phyloP scores from a whole-genome alignment of 441 rosid genomes.

The Populus hybrid region DNA sequence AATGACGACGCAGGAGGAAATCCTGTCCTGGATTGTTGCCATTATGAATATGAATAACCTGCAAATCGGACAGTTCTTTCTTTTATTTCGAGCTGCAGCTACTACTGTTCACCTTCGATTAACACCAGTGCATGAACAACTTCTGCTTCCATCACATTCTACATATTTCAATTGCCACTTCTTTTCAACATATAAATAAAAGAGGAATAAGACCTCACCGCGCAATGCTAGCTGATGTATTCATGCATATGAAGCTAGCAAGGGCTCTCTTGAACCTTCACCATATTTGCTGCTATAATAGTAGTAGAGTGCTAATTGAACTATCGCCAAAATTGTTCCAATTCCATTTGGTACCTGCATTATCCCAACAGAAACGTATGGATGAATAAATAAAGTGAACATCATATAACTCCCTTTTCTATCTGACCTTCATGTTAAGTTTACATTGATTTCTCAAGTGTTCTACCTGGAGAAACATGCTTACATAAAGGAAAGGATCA shows the following conservation, averaged over 20 bases:
- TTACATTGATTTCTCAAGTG: not conserved
- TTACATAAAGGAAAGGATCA: slow-evolving; percentile 53
- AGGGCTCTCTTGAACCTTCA: slow-evolving; percentile 29
- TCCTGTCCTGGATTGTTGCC: too few species aligned
- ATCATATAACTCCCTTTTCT: not conserved
- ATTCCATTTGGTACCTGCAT: slow-evolving; percentile 60
- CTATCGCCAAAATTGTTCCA: slow-evolving; percentile 47
- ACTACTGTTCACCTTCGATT: too few species aligned
- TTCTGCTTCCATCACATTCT: too few species aligned
- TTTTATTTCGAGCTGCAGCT: too few species aligned
- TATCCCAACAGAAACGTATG: not conserved
- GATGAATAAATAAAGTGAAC: not conserved
- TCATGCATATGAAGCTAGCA: slow-evolving; percentile 22
- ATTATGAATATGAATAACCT: too few species aligned
- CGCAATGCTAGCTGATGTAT: not conserved
- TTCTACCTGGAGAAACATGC: not conserved
- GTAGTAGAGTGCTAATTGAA: slow-evolving; percentile 41
- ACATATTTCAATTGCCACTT: too few species aligned
- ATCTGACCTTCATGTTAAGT: not conserved
- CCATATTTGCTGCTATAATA: slow-evolving; percentile 29
- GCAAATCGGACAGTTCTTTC: too few species aligned
- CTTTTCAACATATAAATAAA: too few species aligned
- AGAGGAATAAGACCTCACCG: slow-evolving; percentile 7
- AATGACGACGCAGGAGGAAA: too few species aligned
- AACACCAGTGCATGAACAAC: too few species aligned